Evolutionary conservation across 179 eudicot species (phyloP), one percentile per base, ranked within the genome.

Genomic region (Corrigiola litoralis): DNA sequence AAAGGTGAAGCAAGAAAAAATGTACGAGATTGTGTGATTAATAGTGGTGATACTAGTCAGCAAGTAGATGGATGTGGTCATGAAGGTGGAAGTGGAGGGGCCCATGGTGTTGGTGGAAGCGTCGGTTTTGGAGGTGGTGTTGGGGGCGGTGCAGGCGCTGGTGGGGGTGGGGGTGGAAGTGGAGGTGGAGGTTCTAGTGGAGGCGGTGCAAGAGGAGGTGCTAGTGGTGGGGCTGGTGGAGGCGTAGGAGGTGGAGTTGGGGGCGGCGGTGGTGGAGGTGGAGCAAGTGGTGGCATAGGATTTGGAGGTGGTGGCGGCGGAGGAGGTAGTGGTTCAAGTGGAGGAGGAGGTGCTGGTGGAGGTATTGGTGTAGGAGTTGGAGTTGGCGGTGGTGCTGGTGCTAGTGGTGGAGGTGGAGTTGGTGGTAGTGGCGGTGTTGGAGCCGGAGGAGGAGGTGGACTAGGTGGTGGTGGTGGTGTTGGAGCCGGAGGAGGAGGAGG

Each of bases 11-110:
- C 25, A 38, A n/a, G n/a, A n/a, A 12, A 11, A 10, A 13, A 9
- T 58, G 49, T 5, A n/a, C 14, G 58, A 46, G 38, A 33, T 24
- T 68, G 65, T 58, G 47, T 12, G 9, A 24, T 37, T 23, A 24
- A 58, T 13, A 28, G 40, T 58, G 63, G 33, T 6, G 49, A 21
- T 6, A 14, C 40, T 47, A 32, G 53, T 47, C 57, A 1, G 4
- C 37, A 8, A 33, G 12, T 5, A 14, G 6, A 57, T 33, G 31
- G 41, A 16, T 66, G 70, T 56, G 63, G 70, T 31, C 44, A 44
- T 56, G 17, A 5, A 42, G 55, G 54, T 23, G 54, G 54, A 1
- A 16, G 54, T 2, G 31, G 4, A 10, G 61, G 44, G 8, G 6
- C 18, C 5, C 21, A 38, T 5, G 60, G 25, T 1, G 31, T 29